phyloP scores from a whole-genome alignment of 176 grass and related monocot genomes.

The Avena sativa region DNA sequence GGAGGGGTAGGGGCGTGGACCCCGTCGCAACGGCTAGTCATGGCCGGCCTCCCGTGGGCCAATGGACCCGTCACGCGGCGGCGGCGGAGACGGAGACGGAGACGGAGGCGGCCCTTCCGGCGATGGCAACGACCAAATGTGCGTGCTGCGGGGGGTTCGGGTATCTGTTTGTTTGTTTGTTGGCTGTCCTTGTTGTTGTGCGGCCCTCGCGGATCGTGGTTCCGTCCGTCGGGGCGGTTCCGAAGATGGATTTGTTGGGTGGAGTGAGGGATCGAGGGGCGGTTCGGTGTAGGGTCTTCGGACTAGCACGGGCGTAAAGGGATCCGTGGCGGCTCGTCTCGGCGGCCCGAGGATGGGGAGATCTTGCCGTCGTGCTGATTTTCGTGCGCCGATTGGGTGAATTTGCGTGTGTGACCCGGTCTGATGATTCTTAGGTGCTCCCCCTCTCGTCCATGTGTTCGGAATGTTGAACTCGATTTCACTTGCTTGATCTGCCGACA shows the following conservation, averaged over 20 bases:
- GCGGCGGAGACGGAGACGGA: background rate
- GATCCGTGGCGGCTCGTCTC: background rate
- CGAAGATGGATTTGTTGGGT: background rate
- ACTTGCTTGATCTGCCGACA: background rate
- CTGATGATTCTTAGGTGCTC: background rate
- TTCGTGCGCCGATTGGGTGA: background rate
- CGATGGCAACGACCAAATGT: slow-evolving; percentile 39
- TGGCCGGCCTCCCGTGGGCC: background rate
- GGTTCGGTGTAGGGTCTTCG: background rate
- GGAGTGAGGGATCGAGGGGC: background rate
- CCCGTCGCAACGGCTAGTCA: slow-evolving; percentile 55
- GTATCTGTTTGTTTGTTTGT: background rate
- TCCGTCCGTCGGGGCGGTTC: background rate
- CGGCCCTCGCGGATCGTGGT: background rate
- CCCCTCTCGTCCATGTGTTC: background rate
- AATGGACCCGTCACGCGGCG: slow-evolving; percentile 46
- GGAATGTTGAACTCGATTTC: background rate
- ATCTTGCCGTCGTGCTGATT: background rate
- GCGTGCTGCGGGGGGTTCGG: background rate
- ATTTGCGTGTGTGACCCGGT: background rate
- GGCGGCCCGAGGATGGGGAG: background rate
- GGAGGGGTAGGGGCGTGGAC: background rate
- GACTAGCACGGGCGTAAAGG: background rate
- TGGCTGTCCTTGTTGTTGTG: background rate
- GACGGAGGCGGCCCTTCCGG: slow-evolving; percentile 1